Percentiles rank a stretch among this genome's conserved stretches.
These are phyloP conservation scores for Terana coerulea DNA, from an alignment of 768 basidiomycete genomes.

Conservation along the genomic window DNA sequence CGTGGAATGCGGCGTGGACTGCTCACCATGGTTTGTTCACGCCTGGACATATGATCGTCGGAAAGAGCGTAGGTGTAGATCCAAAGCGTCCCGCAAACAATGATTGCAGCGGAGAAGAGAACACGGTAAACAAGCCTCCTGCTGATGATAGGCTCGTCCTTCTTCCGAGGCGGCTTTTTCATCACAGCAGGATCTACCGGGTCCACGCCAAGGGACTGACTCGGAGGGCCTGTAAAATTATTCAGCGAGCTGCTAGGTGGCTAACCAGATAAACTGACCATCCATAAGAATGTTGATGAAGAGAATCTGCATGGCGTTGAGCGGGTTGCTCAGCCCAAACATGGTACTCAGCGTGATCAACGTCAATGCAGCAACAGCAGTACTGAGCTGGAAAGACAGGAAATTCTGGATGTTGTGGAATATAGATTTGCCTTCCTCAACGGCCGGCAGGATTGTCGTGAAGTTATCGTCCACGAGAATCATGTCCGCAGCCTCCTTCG, in stretches of 20 bases:
- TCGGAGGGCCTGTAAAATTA: conserved; percentile 69
- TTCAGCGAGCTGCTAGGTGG: not conserved
- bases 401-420: conserved; percentile 99
- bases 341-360: conserved; percentile 93
- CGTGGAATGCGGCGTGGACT: not conserved
- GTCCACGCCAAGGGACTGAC: conserved; percentile 94
- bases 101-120: conserved; percentile 89
- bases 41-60: conserved; percentile 76
- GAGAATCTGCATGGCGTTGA: conserved; percentile 99
- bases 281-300: conserved; percentile 99
- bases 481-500: conserved; percentile 96
- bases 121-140: conserved; percentile 71
- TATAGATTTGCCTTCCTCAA: conserved; percentile 97
- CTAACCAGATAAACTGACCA: conserved; percentile 42
- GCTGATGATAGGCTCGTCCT: conserved; percentile 87
- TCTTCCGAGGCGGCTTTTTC: conserved; percentile 88
- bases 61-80: conserved; percentile 80
- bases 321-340: conserved; percentile 83
- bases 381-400: conserved; percentile 93
- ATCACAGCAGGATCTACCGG: conserved; percentile 93
- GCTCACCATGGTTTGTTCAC: conserved; percentile 95
- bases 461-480: conserved; percentile 98
- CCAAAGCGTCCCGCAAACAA: conserved; percentile 85
- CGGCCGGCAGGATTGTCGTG: conserved; percentile 87
- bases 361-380: conserved; percentile 94